These are phyloP conservation scores for Pseudogymnoascus sp. DNA, from an alignment of 2,329 filamentous ascomycete species.

Conservation along the genomic window DNA sequence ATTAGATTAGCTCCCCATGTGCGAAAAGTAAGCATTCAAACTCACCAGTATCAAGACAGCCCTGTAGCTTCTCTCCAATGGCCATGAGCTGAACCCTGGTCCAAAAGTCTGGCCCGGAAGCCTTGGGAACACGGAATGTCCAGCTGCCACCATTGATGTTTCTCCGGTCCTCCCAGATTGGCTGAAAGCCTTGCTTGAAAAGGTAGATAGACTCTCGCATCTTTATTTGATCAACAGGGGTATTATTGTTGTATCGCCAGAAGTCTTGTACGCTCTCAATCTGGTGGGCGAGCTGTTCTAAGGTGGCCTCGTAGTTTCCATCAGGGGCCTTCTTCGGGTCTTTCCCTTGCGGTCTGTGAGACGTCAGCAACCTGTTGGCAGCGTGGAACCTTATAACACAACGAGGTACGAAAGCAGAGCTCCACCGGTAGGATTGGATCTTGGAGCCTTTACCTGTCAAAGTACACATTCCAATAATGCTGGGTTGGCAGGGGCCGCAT, in stretches of 20 bases:
- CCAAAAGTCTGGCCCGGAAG: slow-evolving; percentile 65
- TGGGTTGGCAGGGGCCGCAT: slow-evolving; percentile 67
- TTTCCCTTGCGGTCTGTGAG: slow-evolving; percentile 24
- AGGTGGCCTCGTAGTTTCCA: slow-evolving; percentile 28
- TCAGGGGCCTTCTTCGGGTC: slow-evolving; percentile 29
- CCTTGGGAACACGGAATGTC: slow-evolving; percentile 85
- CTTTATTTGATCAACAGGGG: slow-evolving; percentile 65
- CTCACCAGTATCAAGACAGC: slow-evolving; percentile 59
- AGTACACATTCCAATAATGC: slow-evolving; percentile 70
- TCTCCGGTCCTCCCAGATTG: slow-evolving; percentile 77
- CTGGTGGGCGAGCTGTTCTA: slow-evolving; percentile 53
- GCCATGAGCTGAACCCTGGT: slow-evolving; percentile 72
- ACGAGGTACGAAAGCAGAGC: neutral
- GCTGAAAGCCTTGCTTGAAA: slow-evolving; percentile 69
- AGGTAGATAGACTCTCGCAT: slow-evolving; percentile 71
- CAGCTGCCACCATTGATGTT: slow-evolving; percentile 81
- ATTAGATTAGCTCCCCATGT: neutral
- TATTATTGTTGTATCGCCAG: slow-evolving; percentile 76
- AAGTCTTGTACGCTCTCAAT: slow-evolving; percentile 80
- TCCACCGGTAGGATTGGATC: neutral
- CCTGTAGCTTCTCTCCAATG: slow-evolving; percentile 72
- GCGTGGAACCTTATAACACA: neutral
- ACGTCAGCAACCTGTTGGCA: neutral
- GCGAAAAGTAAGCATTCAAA: neutral
- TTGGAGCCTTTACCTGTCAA: slow-evolving; percentile 43